Base-by-base conservation (phyloP, 306 rosid genomes). In the Malus asiatica region DNA sequence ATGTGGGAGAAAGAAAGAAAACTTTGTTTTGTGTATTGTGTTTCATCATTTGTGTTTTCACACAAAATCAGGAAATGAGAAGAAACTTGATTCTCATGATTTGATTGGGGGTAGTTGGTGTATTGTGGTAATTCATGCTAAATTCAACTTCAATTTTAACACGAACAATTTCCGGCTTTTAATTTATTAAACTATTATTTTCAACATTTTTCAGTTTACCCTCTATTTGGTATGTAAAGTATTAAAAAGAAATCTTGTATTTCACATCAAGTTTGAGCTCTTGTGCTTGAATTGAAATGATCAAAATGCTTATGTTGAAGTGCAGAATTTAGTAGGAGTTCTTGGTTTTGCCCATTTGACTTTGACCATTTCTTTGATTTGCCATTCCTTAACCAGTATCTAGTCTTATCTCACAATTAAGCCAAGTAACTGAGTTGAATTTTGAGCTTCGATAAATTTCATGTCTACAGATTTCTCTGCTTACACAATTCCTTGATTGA, bases 161-260 rank as follows among this genome's bases (percentile, higher is more conserved):
- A 25, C 19, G 25, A 53, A 6, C 61, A 27, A 32, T 16, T 71
- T 18, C n/a, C 53, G 30, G 19, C 27, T 4, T 15, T 30, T 35
- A 25, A 11, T 45, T 29, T 71, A 51, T 1, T 15, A 68, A 42
- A 29, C 29, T n/a, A 42, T 73, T 27, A 35, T 15, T 44, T 40
- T 40, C 19, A 38, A 42, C 70, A 16, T 5, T 20, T 35, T 48
- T 35, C 44, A 27, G 18, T 25, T 51, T 38, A 66, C 61, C 42
- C 38, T 65, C 2, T 46, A 10, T 82, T 58, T 71, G 69, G 72
- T 84, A 69, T 67, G 45, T n/a, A 60, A 68, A 66, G 72, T 74
- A 82, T 75, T 76, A 46, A 51, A 80, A 65, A 66, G 63, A 66
- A 64, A 45, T 67, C 18, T 27, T 27, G 6, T 48, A 71, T 44